Conservation (phyloP, 495 filamentous ascomycete species). For the Apodospora peruviana region DNA sequence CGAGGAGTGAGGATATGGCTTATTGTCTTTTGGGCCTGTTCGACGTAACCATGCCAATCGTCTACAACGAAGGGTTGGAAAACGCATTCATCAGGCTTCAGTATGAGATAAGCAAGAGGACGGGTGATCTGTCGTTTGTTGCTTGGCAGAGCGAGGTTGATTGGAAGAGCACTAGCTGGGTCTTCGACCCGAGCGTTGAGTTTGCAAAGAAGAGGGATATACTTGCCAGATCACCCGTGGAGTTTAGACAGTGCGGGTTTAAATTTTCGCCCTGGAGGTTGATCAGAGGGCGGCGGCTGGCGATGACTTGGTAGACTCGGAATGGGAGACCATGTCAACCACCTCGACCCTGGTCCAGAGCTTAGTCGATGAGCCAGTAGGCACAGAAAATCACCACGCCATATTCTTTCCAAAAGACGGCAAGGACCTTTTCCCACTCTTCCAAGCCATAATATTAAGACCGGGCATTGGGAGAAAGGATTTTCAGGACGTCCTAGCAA, state of each 20-base stretch:
- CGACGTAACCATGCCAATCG: slow-evolving; percentile 7
- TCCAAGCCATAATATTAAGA: neutral
- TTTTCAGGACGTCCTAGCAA: neutral
- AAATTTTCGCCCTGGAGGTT: neutral
- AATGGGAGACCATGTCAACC: neutral
- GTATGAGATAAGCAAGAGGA: slow-evolving; percentile 4
- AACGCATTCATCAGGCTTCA: slow-evolving; percentile 10
- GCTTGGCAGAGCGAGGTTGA: neutral
- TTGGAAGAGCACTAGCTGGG: neutral
- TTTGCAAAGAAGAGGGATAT: neutral
- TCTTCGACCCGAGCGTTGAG: neutral
- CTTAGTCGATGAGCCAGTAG: neutral
- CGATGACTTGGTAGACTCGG: neutral
- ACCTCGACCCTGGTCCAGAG: neutral
- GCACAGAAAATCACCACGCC: neutral
- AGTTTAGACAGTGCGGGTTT: neutral
- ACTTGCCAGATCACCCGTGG: neutral
- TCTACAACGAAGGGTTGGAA: slow-evolving; percentile 5
- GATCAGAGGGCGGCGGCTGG: neutral
- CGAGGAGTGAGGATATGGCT: slow-evolving; percentile 1
- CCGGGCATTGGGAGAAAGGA: neutral
- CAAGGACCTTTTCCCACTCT: neutral
- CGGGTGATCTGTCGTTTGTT: slow-evolving; percentile 1
- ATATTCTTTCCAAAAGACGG: neutral
- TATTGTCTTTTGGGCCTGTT: slow-evolving; percentile 8